Percentiles rank a stretch among this genome's conserved stretches.
Conservation (phyloP, 2,329 filamentous ascomycete genomes). For the Pestalotiopsis sp. region DNA sequence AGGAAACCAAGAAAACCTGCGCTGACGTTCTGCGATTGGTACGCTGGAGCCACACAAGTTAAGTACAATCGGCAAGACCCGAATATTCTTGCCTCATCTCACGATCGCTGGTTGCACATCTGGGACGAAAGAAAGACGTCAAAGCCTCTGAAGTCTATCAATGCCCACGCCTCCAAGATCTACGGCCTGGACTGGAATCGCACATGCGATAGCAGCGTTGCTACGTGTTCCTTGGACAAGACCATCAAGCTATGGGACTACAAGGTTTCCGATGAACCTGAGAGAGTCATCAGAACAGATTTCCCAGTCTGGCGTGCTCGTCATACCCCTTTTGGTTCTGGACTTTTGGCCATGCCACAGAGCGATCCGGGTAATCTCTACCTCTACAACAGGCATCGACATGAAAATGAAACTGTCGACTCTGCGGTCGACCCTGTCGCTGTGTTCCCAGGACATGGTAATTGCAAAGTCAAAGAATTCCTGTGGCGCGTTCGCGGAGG, state of each 20-base stretch:
- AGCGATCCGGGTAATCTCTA: slow-evolving; percentile 84
- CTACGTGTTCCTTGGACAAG: slow-evolving; percentile 89
- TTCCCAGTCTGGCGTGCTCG: slow-evolving; percentile 91
- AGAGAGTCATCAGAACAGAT: slow-evolving; percentile 77
- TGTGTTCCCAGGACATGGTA: slow-evolving; percentile 64
- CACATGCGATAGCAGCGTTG: slow-evolving; percentile 69
- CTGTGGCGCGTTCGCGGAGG: slow-evolving; percentile 81
- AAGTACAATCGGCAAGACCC: slow-evolving; percentile 90
- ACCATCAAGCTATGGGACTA: slow-evolving; percentile 96
- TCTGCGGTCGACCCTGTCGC: slow-evolving; percentile 52
- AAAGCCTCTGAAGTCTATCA: slow-evolving; percentile 79
- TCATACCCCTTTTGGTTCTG: slow-evolving; percentile 87
- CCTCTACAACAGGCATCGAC: slow-evolving; percentile 72
- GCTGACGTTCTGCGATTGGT: slow-evolving; percentile 88
- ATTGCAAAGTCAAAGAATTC: slow-evolving; percentile 83
- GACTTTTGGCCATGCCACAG: slow-evolving; percentile 89
- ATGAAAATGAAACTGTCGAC: slow-evolving; percentile 47
- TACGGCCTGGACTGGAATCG: slow-evolving; percentile 96
- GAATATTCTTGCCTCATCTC: slow-evolving; percentile 87
- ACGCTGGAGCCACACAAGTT: slow-evolving; percentile 90
- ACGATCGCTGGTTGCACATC: slow-evolving; percentile 84
- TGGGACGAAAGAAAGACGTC: slow-evolving; percentile 87
- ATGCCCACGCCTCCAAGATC: slow-evolving; percentile 89
- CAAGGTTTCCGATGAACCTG: slow-evolving; percentile 63
- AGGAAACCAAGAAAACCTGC: slow-evolving; percentile 73